Conservation (phyloP, 306 rosid genomes). For the Quercus variabilis region DNA sequence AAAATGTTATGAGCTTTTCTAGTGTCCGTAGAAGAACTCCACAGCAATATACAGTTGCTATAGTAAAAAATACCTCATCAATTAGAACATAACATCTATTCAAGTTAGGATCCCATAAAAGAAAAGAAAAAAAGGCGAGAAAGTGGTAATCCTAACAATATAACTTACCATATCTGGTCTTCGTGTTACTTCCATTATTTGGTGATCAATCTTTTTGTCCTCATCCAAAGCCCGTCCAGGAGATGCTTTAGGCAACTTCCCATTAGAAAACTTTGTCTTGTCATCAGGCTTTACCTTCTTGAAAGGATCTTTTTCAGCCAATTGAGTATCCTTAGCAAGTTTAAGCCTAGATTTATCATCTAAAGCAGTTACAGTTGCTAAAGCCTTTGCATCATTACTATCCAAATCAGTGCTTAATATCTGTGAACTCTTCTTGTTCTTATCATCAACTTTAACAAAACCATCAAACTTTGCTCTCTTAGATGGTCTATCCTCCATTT, state of each 20-base stretch:
- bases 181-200: conserved; percentile 39
- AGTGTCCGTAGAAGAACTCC: no score
- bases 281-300: conserved; percentile 48
- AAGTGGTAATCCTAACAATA: conserved; percentile 29
- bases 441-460: conserved; percentile 22
- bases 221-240: background rate
- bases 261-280: conserved; percentile 16
- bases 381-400: conserved; percentile 15
- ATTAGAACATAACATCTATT: background rate
- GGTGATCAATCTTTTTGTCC: conserved; percentile 30
- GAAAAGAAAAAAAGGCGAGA: background rate
- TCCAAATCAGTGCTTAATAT: conserved; percentile 20
- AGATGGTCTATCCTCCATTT: conserved; percentile 30
- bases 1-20: no score
- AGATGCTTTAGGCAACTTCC: conserved; percentile 38
- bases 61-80: background rate
- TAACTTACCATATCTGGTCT: conserved; percentile 60
- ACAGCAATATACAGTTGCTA: background rate
- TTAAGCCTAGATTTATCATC: conserved; percentile 26
- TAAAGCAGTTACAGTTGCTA: background rate
- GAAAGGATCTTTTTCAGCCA: conserved; percentile 31
- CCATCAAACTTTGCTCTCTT: conserved; percentile 44
- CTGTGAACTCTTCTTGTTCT: conserved; percentile 15
- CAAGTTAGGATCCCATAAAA: background rate
- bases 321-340: conserved; percentile 24